A percentile compares a stretch with the other conserved stretches of the same genome.
phyloP scores from a whole-genome alignment of 176 grass and related monocot genomes.

The Aechmea fasciata region DNA sequence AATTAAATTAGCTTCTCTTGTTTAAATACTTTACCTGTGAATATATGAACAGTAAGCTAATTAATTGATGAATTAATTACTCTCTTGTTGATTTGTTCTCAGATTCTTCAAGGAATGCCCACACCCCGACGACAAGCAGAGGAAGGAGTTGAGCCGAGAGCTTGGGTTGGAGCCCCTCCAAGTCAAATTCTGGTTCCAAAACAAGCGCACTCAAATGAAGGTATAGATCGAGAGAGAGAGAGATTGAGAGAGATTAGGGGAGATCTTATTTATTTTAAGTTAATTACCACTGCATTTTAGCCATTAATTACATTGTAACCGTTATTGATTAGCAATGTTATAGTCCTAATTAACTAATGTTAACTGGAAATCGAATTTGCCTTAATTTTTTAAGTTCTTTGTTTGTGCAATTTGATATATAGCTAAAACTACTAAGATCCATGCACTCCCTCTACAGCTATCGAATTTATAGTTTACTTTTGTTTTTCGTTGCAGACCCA shows the following conservation, averaged over 20 bases:
- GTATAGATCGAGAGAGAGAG: conserved; percentile 15
- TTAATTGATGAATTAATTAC: not conserved
- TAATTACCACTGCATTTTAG: no score
- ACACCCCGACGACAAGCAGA: conserved; percentile 91
- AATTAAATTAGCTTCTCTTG: no score
- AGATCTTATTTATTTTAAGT: not conserved
- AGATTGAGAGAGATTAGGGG: not conserved
- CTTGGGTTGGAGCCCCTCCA: conserved; percentile 80
- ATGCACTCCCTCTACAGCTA: no score
- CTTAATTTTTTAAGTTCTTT: no score
- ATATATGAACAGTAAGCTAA: no score
- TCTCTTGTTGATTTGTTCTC: conserved; percentile 5
- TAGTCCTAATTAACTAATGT: no score
- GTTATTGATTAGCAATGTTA: no score
- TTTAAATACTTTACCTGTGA: no score
- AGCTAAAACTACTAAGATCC: no score
- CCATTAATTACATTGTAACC: no score
- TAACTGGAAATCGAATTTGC: no score
- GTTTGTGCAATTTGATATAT: no score
- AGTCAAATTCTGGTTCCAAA: conserved; percentile 99
- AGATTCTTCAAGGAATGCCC: conserved; percentile 96
- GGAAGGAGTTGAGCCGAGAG: conserved; percentile 72
- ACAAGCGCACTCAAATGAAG: conserved; percentile 98
- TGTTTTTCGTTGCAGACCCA: conserved; percentile 43
- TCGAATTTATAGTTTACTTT: not conserved